Conservation (phyloP, 2,329 filamentous ascomycete genomes). For the Sodiomyces alkalinus region DNA sequence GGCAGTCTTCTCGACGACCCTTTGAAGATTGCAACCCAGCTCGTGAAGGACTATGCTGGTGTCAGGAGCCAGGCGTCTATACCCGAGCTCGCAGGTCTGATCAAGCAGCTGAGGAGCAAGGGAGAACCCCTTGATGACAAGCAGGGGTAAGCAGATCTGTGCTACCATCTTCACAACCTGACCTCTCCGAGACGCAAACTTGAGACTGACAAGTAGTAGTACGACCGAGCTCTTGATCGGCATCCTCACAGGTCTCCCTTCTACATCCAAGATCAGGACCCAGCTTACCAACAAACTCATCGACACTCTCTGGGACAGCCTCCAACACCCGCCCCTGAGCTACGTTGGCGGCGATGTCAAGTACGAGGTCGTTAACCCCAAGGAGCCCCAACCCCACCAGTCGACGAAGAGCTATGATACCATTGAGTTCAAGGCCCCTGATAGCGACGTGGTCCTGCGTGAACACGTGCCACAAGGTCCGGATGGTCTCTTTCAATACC, state of each 20-base stretch:
- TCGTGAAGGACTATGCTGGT: too few species aligned
- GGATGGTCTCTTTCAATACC: conserved; percentile 14
- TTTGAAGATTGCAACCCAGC: too few species aligned
- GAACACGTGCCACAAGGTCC: conserved; percentile 20
- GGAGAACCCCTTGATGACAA: conserved; percentile 45
- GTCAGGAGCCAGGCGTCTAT: too few species aligned
- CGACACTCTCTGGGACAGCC: conserved; percentile 34
- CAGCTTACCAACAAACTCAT: conserved; percentile 33
- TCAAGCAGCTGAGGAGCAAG: too few species aligned
- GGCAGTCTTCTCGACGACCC: too few species aligned
- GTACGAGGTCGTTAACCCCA: conserved; percentile 17
- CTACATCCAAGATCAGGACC: conserved; percentile 16
- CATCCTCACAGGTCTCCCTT: conserved; percentile 21
- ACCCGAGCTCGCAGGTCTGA: too few species aligned
- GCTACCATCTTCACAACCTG: too few species aligned
- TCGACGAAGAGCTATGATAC: conserved; percentile 15
- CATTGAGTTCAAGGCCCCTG: conserved; percentile 24
- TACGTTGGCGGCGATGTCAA: conserved; percentile 25
- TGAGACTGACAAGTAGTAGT: too few species aligned
- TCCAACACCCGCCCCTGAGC: conserved; percentile 36
- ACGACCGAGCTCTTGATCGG: conserved; percentile 25
- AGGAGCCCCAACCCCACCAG: conserved; percentile 17
- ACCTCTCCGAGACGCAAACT: too few species aligned
- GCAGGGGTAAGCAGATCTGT: conserved; percentile 22
- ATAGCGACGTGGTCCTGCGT: conserved; percentile 19